A percentile compares a stretch with the other conserved stretches of the same genome.
phyloP scores from a whole-genome alignment of 352 stramenopile species.

The Thalassiosira livingstoniorum region DNA sequence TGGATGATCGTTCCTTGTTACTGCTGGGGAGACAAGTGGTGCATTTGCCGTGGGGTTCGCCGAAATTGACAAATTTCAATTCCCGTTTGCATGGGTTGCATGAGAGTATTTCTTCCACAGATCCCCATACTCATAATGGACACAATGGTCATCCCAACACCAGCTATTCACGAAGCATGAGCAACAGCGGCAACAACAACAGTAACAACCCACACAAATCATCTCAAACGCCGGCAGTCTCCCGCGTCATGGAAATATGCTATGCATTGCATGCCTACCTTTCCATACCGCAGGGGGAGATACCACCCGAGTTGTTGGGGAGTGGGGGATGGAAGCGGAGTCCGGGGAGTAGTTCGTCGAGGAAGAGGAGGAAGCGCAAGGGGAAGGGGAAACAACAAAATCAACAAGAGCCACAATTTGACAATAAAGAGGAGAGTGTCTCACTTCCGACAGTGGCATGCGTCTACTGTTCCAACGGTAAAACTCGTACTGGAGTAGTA shows the following conservation, averaged over 20 bases:
- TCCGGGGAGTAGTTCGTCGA: neutral
- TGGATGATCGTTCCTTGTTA: slow-evolving; percentile 65
- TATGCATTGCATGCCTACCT: slow-evolving; percentile 93
- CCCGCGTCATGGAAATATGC: slow-evolving; percentile 89
- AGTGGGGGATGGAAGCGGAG: neutral
- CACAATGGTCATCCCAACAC: neutral
- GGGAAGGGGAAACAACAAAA: neutral
- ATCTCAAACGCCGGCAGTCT: slow-evolving; percentile 57
- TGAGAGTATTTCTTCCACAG: neutral
- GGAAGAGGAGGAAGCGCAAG: neutral
- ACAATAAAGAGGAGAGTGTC: neutral
- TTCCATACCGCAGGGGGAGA: slow-evolving; percentile 85
- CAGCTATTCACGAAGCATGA: neutral
- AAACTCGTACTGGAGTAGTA: slow-evolving; percentile 92
- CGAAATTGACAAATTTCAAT: slow-evolving; percentile 6
- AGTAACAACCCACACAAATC: slow-evolving; percentile 22
- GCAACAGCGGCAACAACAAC: neutral
- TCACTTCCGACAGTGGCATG: slow-evolving; percentile 80
- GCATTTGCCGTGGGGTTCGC: slow-evolving; percentile 70
- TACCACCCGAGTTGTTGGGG: slow-evolving; percentile 7
- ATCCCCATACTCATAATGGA: neutral
- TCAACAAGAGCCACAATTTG: neutral
- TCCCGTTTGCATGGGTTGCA: neutral
- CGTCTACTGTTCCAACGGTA: slow-evolving; percentile 92
- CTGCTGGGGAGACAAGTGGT: slow-evolving; percentile 74